Base-by-base conservation (phyloP, 345 rosid genomes). In the Stellera chamaejasme region DNA sequence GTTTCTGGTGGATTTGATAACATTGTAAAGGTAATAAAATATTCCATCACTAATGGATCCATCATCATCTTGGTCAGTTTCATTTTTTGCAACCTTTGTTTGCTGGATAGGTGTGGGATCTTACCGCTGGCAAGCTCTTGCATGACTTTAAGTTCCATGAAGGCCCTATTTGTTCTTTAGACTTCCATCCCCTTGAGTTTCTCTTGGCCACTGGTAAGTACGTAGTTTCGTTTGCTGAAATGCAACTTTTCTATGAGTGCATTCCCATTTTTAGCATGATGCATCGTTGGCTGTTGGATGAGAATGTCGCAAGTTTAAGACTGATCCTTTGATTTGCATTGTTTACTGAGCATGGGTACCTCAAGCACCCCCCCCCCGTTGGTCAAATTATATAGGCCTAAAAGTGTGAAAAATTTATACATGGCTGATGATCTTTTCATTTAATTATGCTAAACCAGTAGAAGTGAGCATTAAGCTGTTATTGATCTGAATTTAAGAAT, bases 1-100 rank as follows among this genome's bases (percentile, higher is more conserved):
- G 95, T 93, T 67, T 87, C 99, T 36, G 99, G 99, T 70, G 99
- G 99, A 77, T 65, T 57, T 65, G 99, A 93, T 71, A 90, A 83
- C 75, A 78, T 67, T 66, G 95, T 90, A 15, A 93, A 93, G 95
- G 99, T 93, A 76, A 58, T 54, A 45, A 50, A 56, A 59, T 46
- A 56, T 55, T 52, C 36, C 66, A 23, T 13, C 46, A 26, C 48
- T 26, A 11, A 46, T 58, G 32, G 2, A 49, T 32, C 46, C 57
- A 51, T 13, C 43, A 36, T 62, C 25, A 14, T 15, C 54, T 43
- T 13, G 32, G 3, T 13, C 32, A 45, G 15, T 62, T 59, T 42
- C 11, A 27, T 49, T 52, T 52, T 13, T 13, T 46, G 23, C 42
- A 62, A 43, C 16, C 14, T 47, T 42, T 66, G 49, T 14, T 53